These are phyloP conservation scores for Ocimum tenuiflorum DNA, from an alignment of 257 asterid species.

Conservation along the genomic window DNA sequence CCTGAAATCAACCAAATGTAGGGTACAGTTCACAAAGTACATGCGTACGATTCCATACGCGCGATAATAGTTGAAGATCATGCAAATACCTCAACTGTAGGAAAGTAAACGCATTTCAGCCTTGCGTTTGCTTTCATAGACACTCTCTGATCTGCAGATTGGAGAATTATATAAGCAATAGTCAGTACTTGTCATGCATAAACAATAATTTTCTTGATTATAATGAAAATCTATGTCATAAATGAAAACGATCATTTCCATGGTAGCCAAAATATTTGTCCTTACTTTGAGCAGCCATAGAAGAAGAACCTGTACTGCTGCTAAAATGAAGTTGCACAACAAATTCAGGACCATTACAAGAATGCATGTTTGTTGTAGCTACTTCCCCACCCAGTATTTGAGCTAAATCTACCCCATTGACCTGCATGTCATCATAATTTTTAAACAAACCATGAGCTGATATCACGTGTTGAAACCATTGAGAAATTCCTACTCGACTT, in stretches of 20 bases:
- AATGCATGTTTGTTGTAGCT: constrained; percentile 49
- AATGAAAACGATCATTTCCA: not conserved
- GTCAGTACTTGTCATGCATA: not conserved
- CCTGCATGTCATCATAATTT: constrained; percentile 35
- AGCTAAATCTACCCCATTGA: constrained; percentile 51
- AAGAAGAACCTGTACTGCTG: constrained; percentile 17
- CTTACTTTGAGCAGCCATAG: constrained; percentile 35
- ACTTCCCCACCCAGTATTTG: constrained; percentile 58
- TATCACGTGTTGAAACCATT: not conserved
- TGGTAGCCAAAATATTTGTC: not conserved
- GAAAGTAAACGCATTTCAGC: constrained; percentile 63
- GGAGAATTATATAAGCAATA: constrained; percentile 12
- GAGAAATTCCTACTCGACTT: not conserved
- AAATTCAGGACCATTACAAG: constrained; percentile 62
- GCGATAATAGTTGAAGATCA: constrained; percentile 1
- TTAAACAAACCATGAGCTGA: not conserved
- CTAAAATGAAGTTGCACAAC: constrained; percentile 39
- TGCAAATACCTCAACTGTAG: constrained; percentile 40
- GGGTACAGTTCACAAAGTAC: constrained; percentile 4
- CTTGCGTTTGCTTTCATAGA: constrained; percentile 60
- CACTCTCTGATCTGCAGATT: constrained; percentile 31
- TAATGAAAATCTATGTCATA: not conserved
- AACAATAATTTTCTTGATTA: not conserved
- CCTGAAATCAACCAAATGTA: constrained; percentile 37
- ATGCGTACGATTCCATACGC: not conserved